Conservation (phyloP, 495 filamentous ascomycete genomes). For the Aspergillus nidulans region DNA sequence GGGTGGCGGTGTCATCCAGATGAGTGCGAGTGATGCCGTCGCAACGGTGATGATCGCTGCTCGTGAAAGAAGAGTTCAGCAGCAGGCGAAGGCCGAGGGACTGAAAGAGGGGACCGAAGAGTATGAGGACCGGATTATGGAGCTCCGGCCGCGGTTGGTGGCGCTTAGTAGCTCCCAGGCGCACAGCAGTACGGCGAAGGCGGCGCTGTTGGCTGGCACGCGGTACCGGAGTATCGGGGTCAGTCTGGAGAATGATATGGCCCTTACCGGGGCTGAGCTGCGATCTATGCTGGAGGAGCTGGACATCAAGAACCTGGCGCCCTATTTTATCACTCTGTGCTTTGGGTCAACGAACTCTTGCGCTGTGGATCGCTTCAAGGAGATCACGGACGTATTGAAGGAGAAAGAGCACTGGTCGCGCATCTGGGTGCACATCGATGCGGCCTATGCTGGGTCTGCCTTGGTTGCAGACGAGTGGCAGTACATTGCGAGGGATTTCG, state of each 20-base stretch:
- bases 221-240: conserved; percentile 67
- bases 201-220: conserved; percentile 78
- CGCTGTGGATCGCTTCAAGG: conserved; percentile 73
- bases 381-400: conserved; percentile 60
- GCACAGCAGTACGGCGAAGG: conserved; percentile 84
- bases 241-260: conserved; percentile 56
- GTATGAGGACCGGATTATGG: conserved; percentile 56
- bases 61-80: conserved; percentile 66
- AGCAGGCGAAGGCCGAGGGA: conserved; percentile 46
- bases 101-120: conserved; percentile 44
- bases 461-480: conserved; percentile 79
- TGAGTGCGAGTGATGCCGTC: conserved; percentile 84
- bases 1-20: conserved; percentile 92
- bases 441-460: conserved; percentile 86
- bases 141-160: conserved; percentile 66
- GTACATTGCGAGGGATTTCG: conserved; percentile 58
- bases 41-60: conserved; percentile 86
- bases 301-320: conserved; percentile 62
- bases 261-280: conserved; percentile 63
- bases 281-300: conserved; percentile 57
- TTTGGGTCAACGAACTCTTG: conserved; percentile 87
- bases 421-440: conserved; percentile 95
- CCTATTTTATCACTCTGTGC: conserved; percentile 83
- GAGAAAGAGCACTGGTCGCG: conserved; percentile 54
- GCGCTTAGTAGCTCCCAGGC: conserved; percentile 75